phyloP scores from a whole-genome alignment of 208 protist species.

The Wallacemonas rigidus region DNA sequence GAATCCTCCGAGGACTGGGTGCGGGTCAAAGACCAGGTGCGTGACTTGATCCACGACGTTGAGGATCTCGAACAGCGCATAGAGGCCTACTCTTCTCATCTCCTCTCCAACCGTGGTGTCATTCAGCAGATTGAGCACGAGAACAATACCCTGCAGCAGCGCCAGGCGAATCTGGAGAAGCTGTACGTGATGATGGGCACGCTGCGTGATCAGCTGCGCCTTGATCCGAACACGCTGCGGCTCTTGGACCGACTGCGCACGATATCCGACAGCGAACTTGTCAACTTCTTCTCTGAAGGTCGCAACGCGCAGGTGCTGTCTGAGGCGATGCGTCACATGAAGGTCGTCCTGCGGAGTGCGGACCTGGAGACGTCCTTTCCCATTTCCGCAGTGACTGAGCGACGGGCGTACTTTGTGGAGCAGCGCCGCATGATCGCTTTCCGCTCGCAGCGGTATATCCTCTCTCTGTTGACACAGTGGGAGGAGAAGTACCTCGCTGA shows the following conservation, averaged over 20 bases:
- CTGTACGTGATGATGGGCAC: slow-evolving; percentile 68
- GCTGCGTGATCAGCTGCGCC: slow-evolving; percentile 66
- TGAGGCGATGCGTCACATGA: slow-evolving; percentile 73
- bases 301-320: slow-evolving; percentile 66
- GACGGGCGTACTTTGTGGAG: slow-evolving; percentile 71
- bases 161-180: slow-evolving; percentile 72
- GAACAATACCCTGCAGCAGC: slow-evolving; percentile 81
- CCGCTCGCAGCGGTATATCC: slow-evolving; percentile 63
- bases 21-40: slow-evolving; percentile 54
- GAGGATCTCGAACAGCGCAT: slow-evolving; percentile 80
- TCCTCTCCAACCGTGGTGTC: slow-evolving; percentile 75
- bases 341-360: slow-evolving; percentile 64
- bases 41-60: slow-evolving; percentile 63
- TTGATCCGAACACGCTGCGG: slow-evolving; percentile 42
- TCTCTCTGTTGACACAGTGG: slow-evolving; percentile 50
- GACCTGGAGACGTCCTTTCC: slow-evolving; percentile 73
- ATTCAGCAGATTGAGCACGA: slow-evolving; percentile 85
- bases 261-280: slow-evolving; percentile 39
- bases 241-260: slow-evolving; percentile 53
- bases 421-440: slow-evolving; percentile 77
- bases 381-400: slow-evolving; percentile 79
- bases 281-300: slow-evolving; percentile 67
- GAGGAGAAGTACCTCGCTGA: slow-evolving; percentile 67
- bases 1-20: slow-evolving; percentile 54
- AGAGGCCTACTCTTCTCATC: slow-evolving; percentile 67